These are phyloP conservation scores for Chrysoporthe cubensis DNA, from an alignment of 2,329 filamentous ascomycete species.

Conservation along the genomic window DNA sequence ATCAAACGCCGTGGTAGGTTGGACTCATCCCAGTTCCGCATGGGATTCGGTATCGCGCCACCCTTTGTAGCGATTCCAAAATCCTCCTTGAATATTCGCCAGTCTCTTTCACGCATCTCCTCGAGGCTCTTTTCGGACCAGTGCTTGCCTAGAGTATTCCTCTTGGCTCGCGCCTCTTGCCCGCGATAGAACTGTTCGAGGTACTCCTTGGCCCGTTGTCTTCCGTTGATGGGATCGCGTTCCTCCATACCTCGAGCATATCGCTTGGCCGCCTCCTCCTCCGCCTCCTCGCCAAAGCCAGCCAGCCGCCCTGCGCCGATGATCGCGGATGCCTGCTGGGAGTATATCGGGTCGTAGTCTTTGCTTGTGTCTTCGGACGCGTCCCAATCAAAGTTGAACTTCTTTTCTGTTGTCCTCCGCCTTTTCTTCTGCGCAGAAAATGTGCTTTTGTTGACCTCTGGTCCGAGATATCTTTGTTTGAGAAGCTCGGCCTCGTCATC, in stretches of 20 bases:
- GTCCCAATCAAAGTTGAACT: slow-evolving; percentile 99
- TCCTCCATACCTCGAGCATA: slow-evolving; percentile 73
- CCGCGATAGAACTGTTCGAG: slow-evolving; percentile 83
- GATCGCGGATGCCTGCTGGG: slow-evolving; percentile 69
- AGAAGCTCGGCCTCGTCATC: slow-evolving; percentile 75
- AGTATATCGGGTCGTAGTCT: slow-evolving; percentile 82
- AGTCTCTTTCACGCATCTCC: slow-evolving; percentile 96
- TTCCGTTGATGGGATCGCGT: slow-evolving; percentile 76
- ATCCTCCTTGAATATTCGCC: slow-evolving; percentile 99
- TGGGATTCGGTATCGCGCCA: slow-evolving; percentile 88
- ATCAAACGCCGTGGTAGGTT: slow-evolving; percentile 76
- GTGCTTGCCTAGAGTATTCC: slow-evolving; percentile 83
- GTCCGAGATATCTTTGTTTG: slow-evolving; percentile 86
- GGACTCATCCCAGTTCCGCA: slow-evolving; percentile 93
- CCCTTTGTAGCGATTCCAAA: slow-evolving; percentile 97
- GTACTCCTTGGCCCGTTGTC: slow-evolving; percentile 75
- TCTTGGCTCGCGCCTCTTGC: slow-evolving; percentile 67
- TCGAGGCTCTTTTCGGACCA: slow-evolving; percentile 93
- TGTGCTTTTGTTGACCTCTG: slow-evolving; percentile 78
- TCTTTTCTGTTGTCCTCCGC: slow-evolving; percentile 88
- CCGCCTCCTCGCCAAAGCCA: slow-evolving; percentile 57
- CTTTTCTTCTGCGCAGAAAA: slow-evolving; percentile 97
- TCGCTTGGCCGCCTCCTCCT: slow-evolving; percentile 58
- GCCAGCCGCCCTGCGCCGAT: slow-evolving; percentile 48
- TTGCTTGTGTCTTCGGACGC: slow-evolving; percentile 87